A percentile compares a stretch with the other conserved stretches of the same genome.
These are phyloP conservation scores for Fusarium humuli DNA, from an alignment of 2,329 filamentous ascomycete species.

Conservation along the genomic window DNA sequence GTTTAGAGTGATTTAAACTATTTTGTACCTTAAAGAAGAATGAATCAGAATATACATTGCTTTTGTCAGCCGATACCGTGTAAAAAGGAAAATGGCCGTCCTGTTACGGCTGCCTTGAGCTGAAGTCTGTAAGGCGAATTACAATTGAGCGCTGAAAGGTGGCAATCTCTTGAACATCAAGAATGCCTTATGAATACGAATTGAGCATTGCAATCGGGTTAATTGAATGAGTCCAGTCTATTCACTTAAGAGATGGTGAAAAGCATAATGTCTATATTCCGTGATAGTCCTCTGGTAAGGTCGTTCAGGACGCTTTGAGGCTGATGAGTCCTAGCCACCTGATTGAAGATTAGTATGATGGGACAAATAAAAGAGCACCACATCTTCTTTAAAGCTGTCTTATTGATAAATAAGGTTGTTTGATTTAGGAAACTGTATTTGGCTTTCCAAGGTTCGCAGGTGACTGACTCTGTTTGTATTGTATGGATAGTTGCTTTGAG, in stretches of 20 bases:
- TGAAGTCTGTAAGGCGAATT: too few species aligned
- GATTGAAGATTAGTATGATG: accelerated
- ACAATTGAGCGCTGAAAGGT: too few species aligned
- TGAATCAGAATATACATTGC: too few species aligned
- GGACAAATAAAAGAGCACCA: not conserved
- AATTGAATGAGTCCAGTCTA: not conserved
- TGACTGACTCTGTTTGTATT: not conserved
- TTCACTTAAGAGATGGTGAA: not conserved
- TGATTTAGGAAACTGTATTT: not conserved
- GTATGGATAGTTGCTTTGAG: not conserved
- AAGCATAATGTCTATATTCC: not conserved
- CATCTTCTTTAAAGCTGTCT: not conserved
- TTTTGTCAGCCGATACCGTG: too few species aligned
- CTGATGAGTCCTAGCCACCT: not conserved
- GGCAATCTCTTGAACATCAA: too few species aligned
- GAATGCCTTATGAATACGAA: too few species aligned
- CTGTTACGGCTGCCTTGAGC: too few species aligned
- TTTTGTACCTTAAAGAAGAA: too few species aligned
- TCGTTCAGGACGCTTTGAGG: not conserved
- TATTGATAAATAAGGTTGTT: not conserved
- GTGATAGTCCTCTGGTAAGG: not conserved
- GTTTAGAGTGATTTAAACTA: too few species aligned
- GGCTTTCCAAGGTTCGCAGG: not conserved
- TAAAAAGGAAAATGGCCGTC: too few species aligned
- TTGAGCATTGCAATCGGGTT: accelerated